phyloP scores from a whole-genome alignment of 306 rosid genomes.

The Gastrolobium bilobum region DNA sequence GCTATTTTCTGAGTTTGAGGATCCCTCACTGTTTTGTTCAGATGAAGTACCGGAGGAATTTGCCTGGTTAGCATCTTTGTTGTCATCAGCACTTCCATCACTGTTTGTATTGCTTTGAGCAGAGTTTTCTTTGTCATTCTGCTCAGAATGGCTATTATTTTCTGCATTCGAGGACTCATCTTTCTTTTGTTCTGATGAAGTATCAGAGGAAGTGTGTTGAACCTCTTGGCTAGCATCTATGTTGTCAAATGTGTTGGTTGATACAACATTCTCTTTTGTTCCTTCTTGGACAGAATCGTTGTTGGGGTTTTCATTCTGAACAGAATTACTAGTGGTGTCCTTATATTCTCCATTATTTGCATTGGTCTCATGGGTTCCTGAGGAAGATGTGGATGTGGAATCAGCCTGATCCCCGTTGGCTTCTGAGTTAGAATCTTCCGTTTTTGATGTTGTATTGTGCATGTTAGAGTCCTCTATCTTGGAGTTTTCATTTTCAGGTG shows the following conservation, averaged over 20 bases:
- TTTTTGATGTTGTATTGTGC: conserved; percentile 45
- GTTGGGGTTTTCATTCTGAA: conserved; percentile 48
- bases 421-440: conserved; percentile 46
- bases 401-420: conserved; percentile 50
- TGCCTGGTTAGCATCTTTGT: conserved; percentile 50
- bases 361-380: conserved; percentile 49
- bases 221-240: conserved; percentile 55
- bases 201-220: conserved; percentile 63
- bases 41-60: conserved; percentile 56
- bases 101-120: conserved; percentile 54
- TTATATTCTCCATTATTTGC: conserved; percentile 50
- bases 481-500: conserved; percentile 52
- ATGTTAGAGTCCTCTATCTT: conserved; percentile 55
- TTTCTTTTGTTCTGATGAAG: conserved; percentile 62
- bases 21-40: conserved; percentile 55
- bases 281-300: conserved; percentile 51
- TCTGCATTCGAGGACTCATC: conserved; percentile 58
- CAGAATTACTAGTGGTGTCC: conserved; percentile 49
- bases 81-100: conserved; percentile 52
- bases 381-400: conserved; percentile 53
- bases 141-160: conserved; percentile 45
- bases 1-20: conserved; percentile 57
- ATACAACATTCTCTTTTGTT: conserved; percentile 49
- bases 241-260: conserved; percentile 54
- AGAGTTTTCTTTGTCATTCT: conserved; percentile 53